Conservation (phyloP, 345 rosid species). For the Microthlaspi erraticum region DNA sequence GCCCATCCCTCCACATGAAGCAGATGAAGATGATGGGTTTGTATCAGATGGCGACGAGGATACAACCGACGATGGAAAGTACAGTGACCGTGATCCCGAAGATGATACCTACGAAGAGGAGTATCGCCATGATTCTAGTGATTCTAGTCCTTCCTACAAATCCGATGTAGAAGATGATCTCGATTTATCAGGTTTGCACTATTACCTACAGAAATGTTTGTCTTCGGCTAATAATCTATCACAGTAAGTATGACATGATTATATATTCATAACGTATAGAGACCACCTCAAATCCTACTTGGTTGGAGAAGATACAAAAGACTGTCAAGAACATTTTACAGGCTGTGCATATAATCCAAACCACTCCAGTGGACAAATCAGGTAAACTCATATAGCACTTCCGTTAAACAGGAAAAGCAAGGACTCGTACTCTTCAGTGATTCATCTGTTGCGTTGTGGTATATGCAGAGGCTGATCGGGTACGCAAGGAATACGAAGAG, state of each 20-base stretch:
- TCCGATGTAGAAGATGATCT: constrained; percentile 59
- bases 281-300: constrained; percentile 59
- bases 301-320: constrained; percentile 84
- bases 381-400: constrained; percentile 49
- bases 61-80: constrained; percentile 50
- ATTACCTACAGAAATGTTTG: constrained; percentile 11
- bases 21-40: constrained; percentile 65
- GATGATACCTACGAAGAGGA: constrained; percentile 63
- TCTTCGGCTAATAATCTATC: constrained; percentile 17
- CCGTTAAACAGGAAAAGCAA: neutral
- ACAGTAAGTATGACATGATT: constrained; percentile 24
- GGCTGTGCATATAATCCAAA: constrained; percentile 75
- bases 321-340: constrained; percentile 62
- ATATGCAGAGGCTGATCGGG: constrained; percentile 71
- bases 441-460: constrained; percentile 36
- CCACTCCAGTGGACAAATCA: constrained; percentile 74
- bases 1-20: constrained; percentile 51
- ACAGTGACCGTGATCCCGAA: constrained; percentile 62
- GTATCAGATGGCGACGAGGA: constrained; percentile 76
- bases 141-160: constrained; percentile 56
- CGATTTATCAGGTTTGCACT: constrained; percentile 64
- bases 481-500: constrained; percentile 85
- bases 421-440: constrained; percentile 14
- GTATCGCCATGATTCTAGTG: constrained; percentile 58
- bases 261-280: constrained; percentile 45